Conservation (phyloP, 2,329 filamentous ascomycete species). For the Fusarium dimerum region DNA sequence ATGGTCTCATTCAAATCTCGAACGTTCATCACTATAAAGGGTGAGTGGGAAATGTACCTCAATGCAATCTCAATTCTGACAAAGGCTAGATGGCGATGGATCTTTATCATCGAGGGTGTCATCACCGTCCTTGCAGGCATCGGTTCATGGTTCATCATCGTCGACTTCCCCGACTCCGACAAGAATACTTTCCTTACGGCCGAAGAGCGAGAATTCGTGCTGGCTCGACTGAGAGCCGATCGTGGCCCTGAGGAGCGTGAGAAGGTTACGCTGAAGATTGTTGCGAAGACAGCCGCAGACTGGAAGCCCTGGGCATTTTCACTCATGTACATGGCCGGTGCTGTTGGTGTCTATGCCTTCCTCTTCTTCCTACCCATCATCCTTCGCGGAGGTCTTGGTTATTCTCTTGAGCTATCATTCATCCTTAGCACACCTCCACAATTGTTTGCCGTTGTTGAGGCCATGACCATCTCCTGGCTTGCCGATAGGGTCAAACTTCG, state of each 20-base stretch:
- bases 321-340: constrained; percentile 17
- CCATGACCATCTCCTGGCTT: constrained; percentile 15
- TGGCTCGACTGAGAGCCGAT: constrained; percentile 4
- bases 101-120: constrained; percentile 18
- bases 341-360: constrained; percentile 15
- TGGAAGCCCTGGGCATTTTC: constrained; percentile 21
- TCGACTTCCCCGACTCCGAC: constrained; percentile 17
- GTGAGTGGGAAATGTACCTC: not conserved
- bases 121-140: constrained; percentile 14
- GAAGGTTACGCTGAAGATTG: constrained; percentile 3
- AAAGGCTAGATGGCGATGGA: constrained; percentile 14
- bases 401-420: constrained; percentile 11
- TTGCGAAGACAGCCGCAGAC: constrained; percentile 5
- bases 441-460: constrained; percentile 9
- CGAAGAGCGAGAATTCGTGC: constrained; percentile 12
- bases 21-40: constrained; percentile 15
- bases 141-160: constrained; percentile 19
- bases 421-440: constrained; percentile 9
- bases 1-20: constrained; percentile 13
- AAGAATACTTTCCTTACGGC: constrained; percentile 13
- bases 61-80: not conserved
- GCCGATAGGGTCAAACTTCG: constrained; percentile 12
- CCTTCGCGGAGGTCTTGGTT: constrained; percentile 9
- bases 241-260: constrained; percentile 14
- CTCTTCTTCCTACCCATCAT: constrained; percentile 13